Evolutionary conservation across 768 basidiomycete species (phyloP).

Genomic region (Suillus americanus): DNA sequence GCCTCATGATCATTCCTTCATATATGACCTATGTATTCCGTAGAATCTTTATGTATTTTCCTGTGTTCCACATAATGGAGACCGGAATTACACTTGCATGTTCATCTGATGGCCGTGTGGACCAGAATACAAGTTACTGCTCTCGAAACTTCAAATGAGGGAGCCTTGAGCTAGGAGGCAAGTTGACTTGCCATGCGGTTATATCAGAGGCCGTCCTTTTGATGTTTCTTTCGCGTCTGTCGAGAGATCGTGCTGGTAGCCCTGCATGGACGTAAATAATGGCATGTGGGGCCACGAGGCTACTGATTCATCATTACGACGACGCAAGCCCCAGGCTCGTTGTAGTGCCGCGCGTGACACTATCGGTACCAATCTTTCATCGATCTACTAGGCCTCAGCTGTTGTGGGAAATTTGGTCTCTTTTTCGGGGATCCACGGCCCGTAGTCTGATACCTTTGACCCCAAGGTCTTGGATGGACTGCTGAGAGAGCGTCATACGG

Average conservation of each 20-base stretch:
- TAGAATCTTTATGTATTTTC: neutral
- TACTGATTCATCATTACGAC: neutral
- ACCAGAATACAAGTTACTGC: neutral
- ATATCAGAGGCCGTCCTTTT: neutral
- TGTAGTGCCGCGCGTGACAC: neutral
- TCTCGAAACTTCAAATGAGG: neutral
- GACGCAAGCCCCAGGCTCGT: neutral
- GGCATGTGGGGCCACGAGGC: neutral
- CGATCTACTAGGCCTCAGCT: neutral
- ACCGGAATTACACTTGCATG: too few species aligned
- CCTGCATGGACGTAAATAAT: neutral
- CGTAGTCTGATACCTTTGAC: too few species aligned
- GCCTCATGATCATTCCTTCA: neutral
- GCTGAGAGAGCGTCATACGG: too few species aligned
- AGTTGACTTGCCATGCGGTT: neutral
- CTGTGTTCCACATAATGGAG: neutral
- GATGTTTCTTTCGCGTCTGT: neutral
- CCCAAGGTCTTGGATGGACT: too few species aligned
- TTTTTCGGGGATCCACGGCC: too few species aligned
- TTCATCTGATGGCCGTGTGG: neutral
- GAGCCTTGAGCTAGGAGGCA: neutral
- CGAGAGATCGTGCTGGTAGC: neutral
- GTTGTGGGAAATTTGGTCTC: too few species aligned
- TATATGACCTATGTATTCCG: neutral
- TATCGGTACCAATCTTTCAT: neutral